phyloP scores from a whole-genome alignment of 352 stramenopile species.

The Plasmopara muralis region DNA sequence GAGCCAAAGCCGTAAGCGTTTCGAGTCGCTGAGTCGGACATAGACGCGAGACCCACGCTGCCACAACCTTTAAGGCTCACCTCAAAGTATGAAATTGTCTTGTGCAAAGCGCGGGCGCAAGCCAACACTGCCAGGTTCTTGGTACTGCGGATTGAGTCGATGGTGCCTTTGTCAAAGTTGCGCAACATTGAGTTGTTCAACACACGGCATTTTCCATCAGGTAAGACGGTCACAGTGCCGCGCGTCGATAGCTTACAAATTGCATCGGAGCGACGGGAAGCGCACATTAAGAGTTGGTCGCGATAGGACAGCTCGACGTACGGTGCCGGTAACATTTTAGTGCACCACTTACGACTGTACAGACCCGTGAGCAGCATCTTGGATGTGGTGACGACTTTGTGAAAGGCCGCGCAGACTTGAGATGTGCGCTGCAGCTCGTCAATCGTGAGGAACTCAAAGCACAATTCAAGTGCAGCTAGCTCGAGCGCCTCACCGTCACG shows the following conservation, averaged over 20 bases:
- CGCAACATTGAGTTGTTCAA: constrained; percentile 83
- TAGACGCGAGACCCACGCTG: constrained; percentile 66
- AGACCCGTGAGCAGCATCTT: constrained; percentile 42
- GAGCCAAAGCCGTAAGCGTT: constrained; percentile 76
- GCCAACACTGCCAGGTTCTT: constrained; percentile 43
- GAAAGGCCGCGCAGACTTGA: constrained; percentile 52
- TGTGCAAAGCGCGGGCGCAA: constrained; percentile 46
- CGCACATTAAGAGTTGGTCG: constrained; percentile 42
- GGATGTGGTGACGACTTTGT: constrained; percentile 37
- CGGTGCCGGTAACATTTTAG: constrained; percentile 19
- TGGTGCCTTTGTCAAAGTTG: constrained; percentile 51
- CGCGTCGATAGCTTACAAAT: constrained; percentile 58
- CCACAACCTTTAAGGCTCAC: constrained; percentile 63
- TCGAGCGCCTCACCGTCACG: constrained; percentile 23
- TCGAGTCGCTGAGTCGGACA: constrained; percentile 47
- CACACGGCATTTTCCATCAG: constrained; percentile 40
- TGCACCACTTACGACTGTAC: constrained; percentile 60
- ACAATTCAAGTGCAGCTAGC: constrained; percentile 54
- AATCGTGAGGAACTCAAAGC: constrained; percentile 67
- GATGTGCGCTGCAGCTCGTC: constrained; percentile 37
- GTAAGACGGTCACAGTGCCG: constrained; percentile 33
- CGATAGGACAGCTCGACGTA: constrained; percentile 39
- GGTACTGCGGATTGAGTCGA: constrained; percentile 69
- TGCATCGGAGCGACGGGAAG: constrained; percentile 17
- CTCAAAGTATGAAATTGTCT: constrained; percentile 70